A percentile compares a stretch with the other conserved stretches of the same genome.
Evolutionary conservation across 345 rosid species (phyloP).

Genomic region (Orychophragmus violaceus): DNA sequence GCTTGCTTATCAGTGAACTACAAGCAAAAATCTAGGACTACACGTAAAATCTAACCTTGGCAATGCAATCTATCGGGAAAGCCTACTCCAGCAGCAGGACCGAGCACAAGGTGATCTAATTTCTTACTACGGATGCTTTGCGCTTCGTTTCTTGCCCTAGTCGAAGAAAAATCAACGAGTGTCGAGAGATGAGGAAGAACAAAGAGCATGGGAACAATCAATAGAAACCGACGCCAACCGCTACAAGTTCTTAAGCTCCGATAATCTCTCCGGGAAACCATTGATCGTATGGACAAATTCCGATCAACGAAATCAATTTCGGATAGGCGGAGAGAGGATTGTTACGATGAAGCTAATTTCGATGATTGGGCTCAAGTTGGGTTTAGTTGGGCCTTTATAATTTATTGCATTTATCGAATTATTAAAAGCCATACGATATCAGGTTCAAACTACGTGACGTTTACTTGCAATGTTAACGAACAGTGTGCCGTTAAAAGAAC

Average conservation of each 20-base stretch:
- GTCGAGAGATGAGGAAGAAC: slow-evolving; percentile 53
- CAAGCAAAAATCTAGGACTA: too few species aligned
- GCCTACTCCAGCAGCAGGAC: slow-evolving; percentile 73
- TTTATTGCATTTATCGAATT: too few species aligned
- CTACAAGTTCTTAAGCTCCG: slow-evolving; percentile 47
- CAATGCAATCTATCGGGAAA: slow-evolving; percentile 76
- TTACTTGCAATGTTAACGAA: neutral
- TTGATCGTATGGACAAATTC: neutral
- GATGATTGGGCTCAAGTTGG: neutral
- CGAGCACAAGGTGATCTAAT: slow-evolving; percentile 68
- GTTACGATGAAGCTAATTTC: neutral
- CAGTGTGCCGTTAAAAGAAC: neutral
- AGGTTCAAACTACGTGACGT: too few species aligned
- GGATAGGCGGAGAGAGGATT: too few species aligned
- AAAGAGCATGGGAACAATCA: slow-evolving; percentile 50
- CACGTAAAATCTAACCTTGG: slow-evolving; percentile 44
- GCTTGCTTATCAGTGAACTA: neutral
- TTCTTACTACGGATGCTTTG: slow-evolving; percentile 41
- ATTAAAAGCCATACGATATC: too few species aligned
- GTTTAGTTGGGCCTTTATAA: neutral
- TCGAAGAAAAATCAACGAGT: slow-evolving; percentile 46
- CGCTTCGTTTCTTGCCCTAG: slow-evolving; percentile 18
- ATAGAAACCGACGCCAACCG: slow-evolving; percentile 64
- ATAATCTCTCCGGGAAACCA: slow-evolving; percentile 33
- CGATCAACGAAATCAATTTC: neutral